phyloP scores from a whole-genome alignment of 2,329 filamentous ascomycete species.

The Akanthomyces muscarius region DNA sequence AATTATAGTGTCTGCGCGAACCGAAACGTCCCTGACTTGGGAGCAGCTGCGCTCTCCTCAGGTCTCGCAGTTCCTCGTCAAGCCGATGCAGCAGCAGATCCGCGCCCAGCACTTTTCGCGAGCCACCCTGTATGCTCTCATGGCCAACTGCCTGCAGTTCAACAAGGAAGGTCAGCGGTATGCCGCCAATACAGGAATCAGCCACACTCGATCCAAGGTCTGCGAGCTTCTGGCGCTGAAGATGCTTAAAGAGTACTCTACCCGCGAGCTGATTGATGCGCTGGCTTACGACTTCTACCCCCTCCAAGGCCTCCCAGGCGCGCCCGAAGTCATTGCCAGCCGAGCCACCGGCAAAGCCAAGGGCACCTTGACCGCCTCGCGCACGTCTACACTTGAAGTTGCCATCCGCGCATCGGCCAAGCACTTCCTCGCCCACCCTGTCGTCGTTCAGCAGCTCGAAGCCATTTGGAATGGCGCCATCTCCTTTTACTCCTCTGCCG shows the following conservation, averaged over 20 bases:
- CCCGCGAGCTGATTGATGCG: slow-evolving; percentile 86
- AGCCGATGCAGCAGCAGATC: slow-evolving; percentile 91
- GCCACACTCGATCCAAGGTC: slow-evolving; percentile 78
- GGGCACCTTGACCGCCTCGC: slow-evolving; percentile 56
- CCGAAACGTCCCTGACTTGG: slow-evolving; percentile 90
- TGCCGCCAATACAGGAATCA: slow-evolving; percentile 79
- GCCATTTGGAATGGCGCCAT: slow-evolving; percentile 96
- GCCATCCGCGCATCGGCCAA: slow-evolving; percentile 92
- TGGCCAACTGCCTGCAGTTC: slow-evolving; percentile 94
- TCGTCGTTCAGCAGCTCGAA: slow-evolving; percentile 92
- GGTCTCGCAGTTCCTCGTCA: slow-evolving; percentile 90
- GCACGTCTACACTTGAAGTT: slow-evolving; percentile 87
- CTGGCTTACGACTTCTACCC: slow-evolving; percentile 94
- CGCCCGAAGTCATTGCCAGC: slow-evolving; percentile 31
- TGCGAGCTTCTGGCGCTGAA: slow-evolving; percentile 90
- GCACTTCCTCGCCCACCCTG: slow-evolving; percentile 83
- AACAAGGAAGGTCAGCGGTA: slow-evolving; percentile 78
- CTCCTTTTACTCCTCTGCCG: slow-evolving; percentile 85
- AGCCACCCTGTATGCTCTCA: slow-evolving; percentile 81
- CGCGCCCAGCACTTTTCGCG: slow-evolving; percentile 77
- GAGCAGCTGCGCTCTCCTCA: slow-evolving; percentile 94
- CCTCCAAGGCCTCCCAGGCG: slow-evolving; percentile 68
- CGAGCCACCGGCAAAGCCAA: slow-evolving; percentile 38
- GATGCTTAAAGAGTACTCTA: slow-evolving; percentile 82
- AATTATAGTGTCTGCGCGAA: slow-evolving; percentile 75